Percentiles rank a stretch among this genome's conserved stretches.
Conservation (phyloP, 2,329 filamentous ascomycete genomes). For the Podosphaera xanthii region DNA sequence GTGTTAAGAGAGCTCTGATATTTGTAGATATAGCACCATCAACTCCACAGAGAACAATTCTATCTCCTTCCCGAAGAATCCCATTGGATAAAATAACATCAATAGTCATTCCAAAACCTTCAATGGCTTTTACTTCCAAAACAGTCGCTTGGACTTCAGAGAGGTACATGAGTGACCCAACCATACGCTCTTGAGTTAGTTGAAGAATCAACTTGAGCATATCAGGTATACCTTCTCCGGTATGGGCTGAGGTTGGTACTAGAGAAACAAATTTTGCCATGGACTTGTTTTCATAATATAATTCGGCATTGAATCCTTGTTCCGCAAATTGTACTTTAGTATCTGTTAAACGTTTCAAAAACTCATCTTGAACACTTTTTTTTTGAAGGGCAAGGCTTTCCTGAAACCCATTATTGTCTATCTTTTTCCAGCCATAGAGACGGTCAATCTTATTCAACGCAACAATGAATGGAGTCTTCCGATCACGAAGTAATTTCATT, state of each 20-base stretch:
- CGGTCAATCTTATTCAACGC: slow-evolving; percentile 99
- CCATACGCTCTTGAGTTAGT: slow-evolving; percentile 93
- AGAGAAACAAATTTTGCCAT: slow-evolving; percentile 90
- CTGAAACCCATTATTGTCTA: slow-evolving; percentile 95
- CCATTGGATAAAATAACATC: slow-evolving; percentile 94
- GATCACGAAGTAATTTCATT: slow-evolving; percentile 77
- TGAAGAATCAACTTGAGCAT: slow-evolving; percentile 90
- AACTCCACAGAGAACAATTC: slow-evolving; percentile 87
- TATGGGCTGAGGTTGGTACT: slow-evolving; percentile 89
- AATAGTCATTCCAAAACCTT: slow-evolving; percentile 96
- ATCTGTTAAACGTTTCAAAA: slow-evolving; percentile 68
- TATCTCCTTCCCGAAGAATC: slow-evolving; percentile 80
- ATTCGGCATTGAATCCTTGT: slow-evolving; percentile 92
- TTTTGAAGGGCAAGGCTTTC: slow-evolving; percentile 77
- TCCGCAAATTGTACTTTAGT: slow-evolving; percentile 89
- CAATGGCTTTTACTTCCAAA: slow-evolving; percentile 95
- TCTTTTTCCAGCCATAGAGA: slow-evolving; percentile 96
- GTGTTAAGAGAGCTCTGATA: slow-evolving; percentile 80
- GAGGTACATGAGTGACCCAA: slow-evolving; percentile 90
- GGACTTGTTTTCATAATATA: slow-evolving; percentile 95
- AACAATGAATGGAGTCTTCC: slow-evolving; percentile 94
- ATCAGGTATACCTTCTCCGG: slow-evolving; percentile 96
- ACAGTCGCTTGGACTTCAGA: slow-evolving; percentile 95
- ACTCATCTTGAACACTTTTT: slow-evolving; percentile 85
- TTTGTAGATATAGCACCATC: slow-evolving; percentile 91